Evolutionary conservation across 352 stramenopile genomes (phyloP), one percentile per base, ranked within the genome.

Genomic region (Elongisporangium undulatum): DNA sequence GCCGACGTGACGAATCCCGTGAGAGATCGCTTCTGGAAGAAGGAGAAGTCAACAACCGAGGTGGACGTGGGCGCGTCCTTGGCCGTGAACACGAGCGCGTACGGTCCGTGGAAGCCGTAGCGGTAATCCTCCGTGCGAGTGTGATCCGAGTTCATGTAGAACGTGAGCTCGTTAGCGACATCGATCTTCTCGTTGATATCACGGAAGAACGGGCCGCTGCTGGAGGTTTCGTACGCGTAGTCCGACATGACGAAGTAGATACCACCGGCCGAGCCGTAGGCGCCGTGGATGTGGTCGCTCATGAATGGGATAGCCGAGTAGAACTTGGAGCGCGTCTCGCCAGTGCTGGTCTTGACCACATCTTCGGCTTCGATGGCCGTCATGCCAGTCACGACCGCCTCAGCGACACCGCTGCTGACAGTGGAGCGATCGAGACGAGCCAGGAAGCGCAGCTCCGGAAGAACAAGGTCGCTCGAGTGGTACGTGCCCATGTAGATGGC

Each of bases 111-210:
- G 56, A 85, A 82, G 19, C 75, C 75, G 55, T 74, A 80, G 48
- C 75, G 75, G 58, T 85, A 85, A 50, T 76, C 70, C 19, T 82
- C 75, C 1, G 67, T 85, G 50, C 70, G 72, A 9, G 75, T 85
- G 60, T 85, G 75, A 51, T 85, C 75, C 63, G 75, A 85, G 55
- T 80, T 76, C 75, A 85, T 82, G 66, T 85, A 85, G 59, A 85
- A 79, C 57, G 67, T 67, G 24, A 85, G 68, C 56, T 85, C 75
- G 29, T 84, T 84, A 1, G 70, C 72, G 6, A 64, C 66, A 29
- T 71, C 67, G 38, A 73, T 68, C 57, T 84, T 70, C 67, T 84
- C 81, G 65, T 84, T 84, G 58, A 84, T 84, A 54, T 84, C 75
- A 34, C 72, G 69, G 68, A 75, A 82, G 65, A 82, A 84, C 24